Evolutionary conservation across 495 filamentous ascomycete genomes (phyloP), one percentile per base, ranked within the genome.

Genomic region (Cercophora sp.): DNA sequence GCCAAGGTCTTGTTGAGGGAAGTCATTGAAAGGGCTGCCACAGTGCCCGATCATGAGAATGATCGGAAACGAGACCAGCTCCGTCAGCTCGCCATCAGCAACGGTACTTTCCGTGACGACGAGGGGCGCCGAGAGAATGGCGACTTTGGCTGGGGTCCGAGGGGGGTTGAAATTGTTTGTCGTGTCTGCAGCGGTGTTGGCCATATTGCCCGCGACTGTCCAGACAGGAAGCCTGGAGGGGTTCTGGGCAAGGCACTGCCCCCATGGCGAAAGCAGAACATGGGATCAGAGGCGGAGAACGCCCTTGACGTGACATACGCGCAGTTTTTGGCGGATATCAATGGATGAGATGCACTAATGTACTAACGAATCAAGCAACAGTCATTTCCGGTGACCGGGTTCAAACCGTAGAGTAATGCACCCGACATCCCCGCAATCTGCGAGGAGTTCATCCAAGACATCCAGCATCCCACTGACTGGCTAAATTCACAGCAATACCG

Each of bases 101-200:
- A 96, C 76, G 91, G 91, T 76, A 96, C 91, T 36, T 83, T 96
- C 31, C 88, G 91, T 46, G 91, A 96, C 61, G 90, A 96, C 63
- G 91, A 96, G 20, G 22, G 45, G 1, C 23, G 19, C 1, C 19
- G 24, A 4, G 13, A 9, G 15, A 9, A 8, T 26, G 43, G 0
- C 4, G 25, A 18, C 25, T 3, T 37, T 39, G 11, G 15, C 8
- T 6, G 36, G 2, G 70, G 94, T 94, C 70, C 89, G 94, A 68
- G 89, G 89, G 58, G 96, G 91, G 72, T 89, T 94, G 70, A 95
- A 95, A 94, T 96, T 70, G 95, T 96, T 66, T 96, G 91, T 75
- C 89, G 90, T 57, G 86, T 93, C 58, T 96, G 91, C 71, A 90
- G 91, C 18, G 48, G 53, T 29, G 46, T 36, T 15, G 60, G 60